phyloP scores from a whole-genome alignment of 2,329 filamentous ascomycete genomes.

The Rhexocercosporidium sp. region DNA sequence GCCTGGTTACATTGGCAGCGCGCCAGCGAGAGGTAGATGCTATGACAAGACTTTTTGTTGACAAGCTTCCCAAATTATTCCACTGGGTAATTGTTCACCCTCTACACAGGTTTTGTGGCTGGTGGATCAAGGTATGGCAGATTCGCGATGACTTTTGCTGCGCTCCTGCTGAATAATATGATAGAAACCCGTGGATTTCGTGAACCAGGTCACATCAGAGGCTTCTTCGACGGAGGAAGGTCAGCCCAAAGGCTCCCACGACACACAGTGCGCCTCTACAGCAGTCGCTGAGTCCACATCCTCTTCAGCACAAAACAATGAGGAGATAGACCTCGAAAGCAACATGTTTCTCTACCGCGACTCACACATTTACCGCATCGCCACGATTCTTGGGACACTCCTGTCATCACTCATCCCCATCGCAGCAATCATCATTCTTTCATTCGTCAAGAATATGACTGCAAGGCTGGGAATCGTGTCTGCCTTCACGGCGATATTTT shows the following conservation, averaged over 20 bases:
- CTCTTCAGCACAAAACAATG: not conserved
- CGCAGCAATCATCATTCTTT: conserved; percentile 39
- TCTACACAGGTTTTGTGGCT: not conserved
- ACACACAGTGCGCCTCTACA: not conserved
- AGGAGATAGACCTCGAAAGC: not conserved
- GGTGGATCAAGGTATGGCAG: not conserved
- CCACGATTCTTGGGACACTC: conserved; percentile 36
- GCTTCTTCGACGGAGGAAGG: not conserved
- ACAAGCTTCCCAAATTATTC: not conserved
- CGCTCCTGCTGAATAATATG: not conserved
- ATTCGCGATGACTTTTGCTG: not conserved
- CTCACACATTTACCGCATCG: conserved; percentile 12
- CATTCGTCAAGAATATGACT: conserved; percentile 33
- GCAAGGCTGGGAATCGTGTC: conserved; percentile 35
- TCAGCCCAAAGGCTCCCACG: not conserved
- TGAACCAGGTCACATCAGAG: not conserved
- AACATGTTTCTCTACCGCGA: conserved; percentile 6
- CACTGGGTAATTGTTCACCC: not conserved
- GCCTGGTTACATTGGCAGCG: not conserved
- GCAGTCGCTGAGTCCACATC: not conserved
- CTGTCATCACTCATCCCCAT: conserved; percentile 40
- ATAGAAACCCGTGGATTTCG: not conserved
- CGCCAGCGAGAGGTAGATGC: not conserved
- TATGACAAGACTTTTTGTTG: not conserved
- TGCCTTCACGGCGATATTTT: conserved; percentile 37